A percentile compares a stretch with the other conserved stretches of the same genome.
phyloP scores from a whole-genome alignment of 768 basidiomycete species.

The Hemileccinum rubropunctum region DNA sequence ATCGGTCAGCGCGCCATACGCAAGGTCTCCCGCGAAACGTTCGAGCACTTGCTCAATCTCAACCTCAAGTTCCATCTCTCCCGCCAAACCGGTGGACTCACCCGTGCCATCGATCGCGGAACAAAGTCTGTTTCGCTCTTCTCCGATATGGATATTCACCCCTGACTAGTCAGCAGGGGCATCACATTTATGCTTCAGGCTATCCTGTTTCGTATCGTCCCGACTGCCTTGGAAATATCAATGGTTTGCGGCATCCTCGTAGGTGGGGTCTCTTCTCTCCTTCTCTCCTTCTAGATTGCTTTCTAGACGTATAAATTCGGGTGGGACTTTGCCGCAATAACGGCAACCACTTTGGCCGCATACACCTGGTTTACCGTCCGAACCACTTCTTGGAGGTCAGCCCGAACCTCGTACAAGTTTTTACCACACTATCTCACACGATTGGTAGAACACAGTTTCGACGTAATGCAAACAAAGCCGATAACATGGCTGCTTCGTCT shows the following conservation, averaged over 20 bases:
- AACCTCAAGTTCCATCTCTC: slow-evolving; percentile 91
- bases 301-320: slow-evolving; percentile 93
- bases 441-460: slow-evolving; percentile 80
- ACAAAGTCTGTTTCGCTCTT: slow-evolving; percentile 67
- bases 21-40: slow-evolving; percentile 93
- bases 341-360: slow-evolving; percentile 74
- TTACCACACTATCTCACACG: background rate
- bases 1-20: slow-evolving; percentile 94
- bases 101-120: slow-evolving; percentile 94
- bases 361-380: slow-evolving; percentile 98
- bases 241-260: slow-evolving; percentile 98
- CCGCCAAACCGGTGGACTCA: slow-evolving; percentile 93
- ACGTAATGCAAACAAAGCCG: slow-evolving; percentile 91
- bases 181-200: slow-evolving; percentile 95
- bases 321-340: slow-evolving; percentile 94
- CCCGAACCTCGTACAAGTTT: background rate
- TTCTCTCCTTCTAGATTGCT: background rate
- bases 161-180: slow-evolving; percentile 52
- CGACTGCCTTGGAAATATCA: slow-evolving; percentile 92
- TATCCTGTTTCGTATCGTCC: slow-evolving; percentile 90
- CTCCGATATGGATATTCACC: background rate
- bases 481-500: slow-evolving; percentile 92
- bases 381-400: slow-evolving; percentile 93
- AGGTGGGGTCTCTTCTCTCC: slow-evolving; percentile 23
- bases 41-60: slow-evolving; percentile 87